Conservation (phyloP, 495 filamentous ascomycete species). For the Hypoxylon lienhwacheense region DNA sequence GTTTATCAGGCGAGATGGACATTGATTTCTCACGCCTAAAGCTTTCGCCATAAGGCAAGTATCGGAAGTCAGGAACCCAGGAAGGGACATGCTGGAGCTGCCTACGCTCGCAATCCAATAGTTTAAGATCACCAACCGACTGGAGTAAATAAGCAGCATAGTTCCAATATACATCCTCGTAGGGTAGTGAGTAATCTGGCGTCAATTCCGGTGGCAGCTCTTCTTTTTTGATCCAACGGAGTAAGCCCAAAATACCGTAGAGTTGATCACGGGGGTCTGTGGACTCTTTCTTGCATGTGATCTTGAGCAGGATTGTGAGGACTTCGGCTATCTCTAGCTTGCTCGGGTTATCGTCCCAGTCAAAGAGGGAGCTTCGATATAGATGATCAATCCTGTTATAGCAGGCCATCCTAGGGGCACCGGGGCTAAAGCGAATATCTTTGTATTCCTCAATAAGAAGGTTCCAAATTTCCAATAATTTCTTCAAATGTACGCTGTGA, state of each 20-base stretch:
- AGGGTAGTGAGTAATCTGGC: constrained; percentile 13
- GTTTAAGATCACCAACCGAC: neutral
- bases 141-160: constrained; percentile 20
- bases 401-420: neutral
- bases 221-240: neutral
- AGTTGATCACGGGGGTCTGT: constrained; percentile 20
- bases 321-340: neutral
- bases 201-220: constrained; percentile 11
- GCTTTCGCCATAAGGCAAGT: neutral
- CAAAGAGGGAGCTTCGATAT: neutral
- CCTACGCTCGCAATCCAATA: constrained; percentile 2
- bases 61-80: constrained; percentile 27
- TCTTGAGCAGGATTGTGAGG: neutral
- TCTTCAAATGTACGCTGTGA: neutral
- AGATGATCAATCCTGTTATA: neutral
- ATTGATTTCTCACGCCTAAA: neutral
- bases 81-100: constrained; percentile 17
- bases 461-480: neutral
- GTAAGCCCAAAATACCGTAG: constrained; percentile 21
- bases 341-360: neutral
- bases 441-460: neutral
- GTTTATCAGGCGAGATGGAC: constrained; percentile 12
- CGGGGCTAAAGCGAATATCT: neutral
- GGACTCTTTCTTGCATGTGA: neutral
- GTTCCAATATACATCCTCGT: constrained; percentile 13